A percentile compares a stretch with the other conserved stretches of the same genome.
Evolutionary conservation across 2,329 filamentous ascomycete species (phyloP).

Genomic region (Aureobasidium musti): DNA sequence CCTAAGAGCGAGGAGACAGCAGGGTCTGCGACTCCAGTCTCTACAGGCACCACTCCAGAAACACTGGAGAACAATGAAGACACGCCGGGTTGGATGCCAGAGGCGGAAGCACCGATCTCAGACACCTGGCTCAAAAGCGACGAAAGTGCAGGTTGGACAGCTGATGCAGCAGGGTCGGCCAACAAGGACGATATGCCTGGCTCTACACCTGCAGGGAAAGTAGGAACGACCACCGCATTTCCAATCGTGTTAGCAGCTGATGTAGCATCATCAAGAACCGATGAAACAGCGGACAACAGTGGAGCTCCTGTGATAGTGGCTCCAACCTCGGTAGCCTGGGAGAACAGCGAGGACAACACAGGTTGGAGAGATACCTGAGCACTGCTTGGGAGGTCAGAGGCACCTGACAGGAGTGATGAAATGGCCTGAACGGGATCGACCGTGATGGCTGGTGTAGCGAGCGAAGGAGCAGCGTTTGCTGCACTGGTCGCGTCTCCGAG

Average conservation of each 20-base stretch:
- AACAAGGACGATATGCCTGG: slow-evolving; percentile 1
- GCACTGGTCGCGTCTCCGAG: neutral
- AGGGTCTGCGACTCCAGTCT: neutral
- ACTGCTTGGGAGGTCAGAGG: neutral
- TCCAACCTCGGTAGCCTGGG: neutral
- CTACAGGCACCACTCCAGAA: neutral
- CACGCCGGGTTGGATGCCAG: neutral
- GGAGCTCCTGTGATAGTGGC: slow-evolving; percentile 1
- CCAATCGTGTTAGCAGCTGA: neutral
- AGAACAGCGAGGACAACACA: neutral
- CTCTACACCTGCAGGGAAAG: neutral
- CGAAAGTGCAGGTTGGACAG: neutral
- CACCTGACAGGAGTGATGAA: neutral
- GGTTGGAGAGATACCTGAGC: neutral
- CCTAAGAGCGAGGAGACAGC: neutral
- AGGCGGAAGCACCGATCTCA: neutral
- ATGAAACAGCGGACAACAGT: neutral
- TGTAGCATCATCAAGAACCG: neutral
- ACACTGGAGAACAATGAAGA: neutral
- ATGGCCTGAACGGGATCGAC: neutral
- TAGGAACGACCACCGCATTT: neutral
- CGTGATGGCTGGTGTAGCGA: neutral
- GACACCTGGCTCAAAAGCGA: neutral
- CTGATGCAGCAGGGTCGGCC: slow-evolving; percentile 3
- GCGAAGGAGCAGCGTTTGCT: neutral